phyloP scores from a whole-genome alignment of 768 basidiomycete species.

The Dioszegia crocea region DNA sequence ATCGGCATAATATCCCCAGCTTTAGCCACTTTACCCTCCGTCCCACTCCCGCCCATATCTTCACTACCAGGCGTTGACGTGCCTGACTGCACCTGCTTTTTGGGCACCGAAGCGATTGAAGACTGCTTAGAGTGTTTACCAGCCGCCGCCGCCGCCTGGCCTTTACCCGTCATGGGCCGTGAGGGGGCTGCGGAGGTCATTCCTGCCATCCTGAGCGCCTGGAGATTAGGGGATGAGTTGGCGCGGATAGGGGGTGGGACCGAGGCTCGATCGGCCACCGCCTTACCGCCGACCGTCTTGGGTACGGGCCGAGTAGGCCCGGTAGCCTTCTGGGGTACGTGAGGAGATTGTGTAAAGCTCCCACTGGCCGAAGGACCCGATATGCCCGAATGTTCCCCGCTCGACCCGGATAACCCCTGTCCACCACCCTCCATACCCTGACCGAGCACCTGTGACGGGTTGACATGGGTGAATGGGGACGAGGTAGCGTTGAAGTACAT shows the following conservation, averaged over 20 bases:
- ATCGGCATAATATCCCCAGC: slow-evolving; percentile 53
- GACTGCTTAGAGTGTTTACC: background rate
- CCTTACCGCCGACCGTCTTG: slow-evolving; percentile 37
- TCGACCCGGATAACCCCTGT: slow-evolving; percentile 1
- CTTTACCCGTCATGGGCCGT: slow-evolving; percentile 8
- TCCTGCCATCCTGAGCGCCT: slow-evolving; percentile 26
- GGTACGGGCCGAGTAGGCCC: slow-evolving; percentile 32
- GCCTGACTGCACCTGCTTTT: slow-evolving; percentile 6
- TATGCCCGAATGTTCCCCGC: background rate
- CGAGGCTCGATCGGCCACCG: slow-evolving; percentile 12
- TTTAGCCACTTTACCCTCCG: slow-evolving; percentile 56
- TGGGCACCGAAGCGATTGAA: background rate
- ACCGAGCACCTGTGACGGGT: slow-evolving; percentile 78
- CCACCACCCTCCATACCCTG: background rate
- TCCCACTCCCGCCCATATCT: slow-evolving; percentile 14
- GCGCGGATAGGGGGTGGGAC: slow-evolving; percentile 33
- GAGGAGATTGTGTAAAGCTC: background rate
- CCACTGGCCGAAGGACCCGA: slow-evolving; percentile 1
- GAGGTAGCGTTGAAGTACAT: slow-evolving; percentile 48
- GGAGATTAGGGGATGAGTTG: slow-evolving; percentile 45
- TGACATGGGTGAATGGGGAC: slow-evolving; percentile 56
- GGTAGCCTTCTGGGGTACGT: slow-evolving; percentile 3
- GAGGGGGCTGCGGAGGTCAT: slow-evolving; percentile 3
- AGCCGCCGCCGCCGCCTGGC: background rate
- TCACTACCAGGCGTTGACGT: slow-evolving; percentile 21